These are phyloP conservation scores for Dianthus caryophyllus DNA, from an alignment of 148 eudicot genomes.

Conservation along the genomic window DNA sequence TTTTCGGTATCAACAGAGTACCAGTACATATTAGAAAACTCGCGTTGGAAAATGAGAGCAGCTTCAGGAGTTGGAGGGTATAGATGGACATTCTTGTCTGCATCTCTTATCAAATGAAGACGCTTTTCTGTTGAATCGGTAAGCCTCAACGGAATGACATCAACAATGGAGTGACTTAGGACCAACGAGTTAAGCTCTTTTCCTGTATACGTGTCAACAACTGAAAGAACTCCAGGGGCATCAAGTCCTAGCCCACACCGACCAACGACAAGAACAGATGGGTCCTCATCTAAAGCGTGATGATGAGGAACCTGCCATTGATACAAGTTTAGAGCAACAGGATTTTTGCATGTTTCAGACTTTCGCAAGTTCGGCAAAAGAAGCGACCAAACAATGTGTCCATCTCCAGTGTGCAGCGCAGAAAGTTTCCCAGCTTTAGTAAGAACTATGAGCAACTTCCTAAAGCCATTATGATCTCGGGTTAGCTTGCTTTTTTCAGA, in stretches of 20 bases:
- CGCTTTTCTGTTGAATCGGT: slow-evolving; percentile 86
- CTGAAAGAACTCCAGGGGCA: slow-evolving; percentile 66
- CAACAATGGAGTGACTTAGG: slow-evolving; percentile 55
- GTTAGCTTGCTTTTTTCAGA: slow-evolving; percentile 92
- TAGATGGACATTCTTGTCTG: slow-evolving; percentile 52
- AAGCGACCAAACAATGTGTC: slow-evolving; percentile 85
- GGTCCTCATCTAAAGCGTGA: slow-evolving; percentile 91
- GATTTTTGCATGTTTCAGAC: slow-evolving; percentile 59
- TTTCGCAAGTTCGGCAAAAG: slow-evolving; percentile 59
- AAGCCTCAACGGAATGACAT: slow-evolving; percentile 79
- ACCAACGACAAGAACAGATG: slow-evolving; percentile 85
- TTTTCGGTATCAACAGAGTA: slow-evolving; percentile 75
- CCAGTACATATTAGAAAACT: slow-evolving; percentile 76
- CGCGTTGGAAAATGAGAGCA: slow-evolving; percentile 55
- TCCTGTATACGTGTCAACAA: slow-evolving; percentile 81
- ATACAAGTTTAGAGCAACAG: slow-evolving; percentile 61
- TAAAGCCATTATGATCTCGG: slow-evolving; percentile 94
- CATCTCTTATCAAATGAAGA: slow-evolving; percentile 75
- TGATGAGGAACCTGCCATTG: slow-evolving; percentile 99
- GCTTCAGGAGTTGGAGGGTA: slow-evolving; percentile 87
- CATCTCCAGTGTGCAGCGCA: slow-evolving; percentile 97
- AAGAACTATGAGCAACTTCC: slow-evolving; percentile 82
- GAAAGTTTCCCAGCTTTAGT: slow-evolving; percentile 82
- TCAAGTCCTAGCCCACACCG: slow-evolving; percentile 56
- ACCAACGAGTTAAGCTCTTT: slow-evolving; percentile 47